Base-by-base conservation (phyloP, 2,329 filamentous ascomycete species). In the Teratosphaeria destructans region DNA sequence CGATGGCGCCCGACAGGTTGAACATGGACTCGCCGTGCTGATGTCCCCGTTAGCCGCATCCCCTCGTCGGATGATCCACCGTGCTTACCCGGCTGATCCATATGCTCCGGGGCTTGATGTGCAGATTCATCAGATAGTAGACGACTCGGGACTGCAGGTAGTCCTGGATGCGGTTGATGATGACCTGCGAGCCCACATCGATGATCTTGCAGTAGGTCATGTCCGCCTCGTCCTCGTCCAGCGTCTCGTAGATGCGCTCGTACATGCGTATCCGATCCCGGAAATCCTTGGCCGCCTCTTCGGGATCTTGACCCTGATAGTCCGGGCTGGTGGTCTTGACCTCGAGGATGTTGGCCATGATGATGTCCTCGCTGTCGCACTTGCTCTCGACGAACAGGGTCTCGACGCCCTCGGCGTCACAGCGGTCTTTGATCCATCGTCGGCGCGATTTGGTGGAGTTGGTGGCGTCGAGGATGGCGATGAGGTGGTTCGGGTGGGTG, bases 101-200 rank as follows among this genome's bases (percentile, higher is more conserved):
- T 65, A 99, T 95, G 3, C 91, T 95, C 59, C 94, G 85, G 19
- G 93, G 93, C 64, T 93, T 93, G 74, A 99, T 99, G 76, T 99
- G 94, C 47, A 99, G 81, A 73, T 97, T 99, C 86, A 97, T 96
- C 60, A 97, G 84, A 73, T 96, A 99, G 76, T 99, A 99, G 54
- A 99, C 93, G 53, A 99, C 87, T 60, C 94, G 87, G 73, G 90
- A 96, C 73, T 96, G 94, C 32, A 99, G 81, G 71, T 99, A 99
- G 75, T 99, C 94, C 72, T 91, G 87, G 70, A 99, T 96, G 71
- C 89, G 87, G 77, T 97, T 99, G 82, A 99, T 97, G 70, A 97
- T 94, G 71, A 97, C 92, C 71, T 95, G 90, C 66, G 90, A 90
- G 61, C 94, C 92, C 12, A 97, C 90, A 70, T 99, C 87, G 81